Evolutionary conservation across 192 early-diverging fungal species (phyloP), one percentile per base, ranked within the genome.

Genomic region (Backusella circina): DNA sequence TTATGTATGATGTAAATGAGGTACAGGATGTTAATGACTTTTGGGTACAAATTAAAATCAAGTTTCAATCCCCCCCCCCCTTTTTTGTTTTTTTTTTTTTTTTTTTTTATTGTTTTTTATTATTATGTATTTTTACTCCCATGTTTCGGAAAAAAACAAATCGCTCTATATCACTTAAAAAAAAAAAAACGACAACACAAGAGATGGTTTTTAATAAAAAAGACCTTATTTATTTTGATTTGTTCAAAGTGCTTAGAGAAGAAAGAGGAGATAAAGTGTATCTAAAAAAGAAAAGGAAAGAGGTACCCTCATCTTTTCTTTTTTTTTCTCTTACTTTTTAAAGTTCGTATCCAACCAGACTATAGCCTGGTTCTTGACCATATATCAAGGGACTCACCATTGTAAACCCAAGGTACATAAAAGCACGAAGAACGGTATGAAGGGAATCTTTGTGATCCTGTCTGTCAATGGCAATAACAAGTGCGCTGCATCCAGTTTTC

Each of bases 361-460:
- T 76, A 66, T 83, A 91, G 3, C 75, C 74, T 21, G 86, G 75
- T 72, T 78, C 85, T 66, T 89, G 90, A 47, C 85, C 83, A 79
- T 89, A 89, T 33, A 86, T 74, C 67, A 83, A 70, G 12, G 88
- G 90, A 39, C 85, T 76, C 28, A 91, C 84, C 70, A 89, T 75
- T 70, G 87, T 84, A 75, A 91, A 91, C 15, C 90, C 90, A 57
- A 89, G 80, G 80, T 91, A 89, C 87, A 91, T 75, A 66, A 89
- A 91, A 10, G 88, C 90, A 67, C 88, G 88, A 18, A 86, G 81
- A 26, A 91, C 75, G 6, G 65, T 69, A 61, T 67, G 67, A 35
- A 50, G 37, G 4, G 26, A 51, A 23, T 57, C 68, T 65, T 69
- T 69, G 2, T 39, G 33, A 18, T 70, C 61, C 23, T 50, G 75